phyloP scores from a whole-genome alignment of 2,329 filamentous ascomycete genomes.

The Dendrostoma leiphaemia region DNA sequence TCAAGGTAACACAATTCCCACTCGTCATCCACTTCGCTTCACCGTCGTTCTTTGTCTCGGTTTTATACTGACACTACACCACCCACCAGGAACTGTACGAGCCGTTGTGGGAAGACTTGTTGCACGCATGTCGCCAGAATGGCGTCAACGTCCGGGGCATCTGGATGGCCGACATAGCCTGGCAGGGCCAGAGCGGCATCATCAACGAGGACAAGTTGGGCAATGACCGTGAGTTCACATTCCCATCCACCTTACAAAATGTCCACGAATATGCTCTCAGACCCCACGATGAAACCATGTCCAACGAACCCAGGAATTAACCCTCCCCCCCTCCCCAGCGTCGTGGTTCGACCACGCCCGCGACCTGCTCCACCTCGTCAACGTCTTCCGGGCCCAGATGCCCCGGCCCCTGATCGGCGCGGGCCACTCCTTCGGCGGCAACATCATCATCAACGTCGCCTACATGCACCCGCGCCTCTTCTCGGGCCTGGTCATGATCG shows the following conservation, averaged over 20 bases:
- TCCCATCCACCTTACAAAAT: no score
- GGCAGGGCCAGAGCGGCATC: conserved; percentile 76
- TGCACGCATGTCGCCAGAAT: conserved; percentile 52
- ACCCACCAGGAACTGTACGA: conserved; percentile 77
- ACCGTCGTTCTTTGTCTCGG: background rate
- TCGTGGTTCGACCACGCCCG: conserved; percentile 83
- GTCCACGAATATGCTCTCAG: background rate
- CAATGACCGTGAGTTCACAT: conserved; percentile 68
- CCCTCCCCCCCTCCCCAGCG: conserved; percentile 54
- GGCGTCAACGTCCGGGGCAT: conserved; percentile 75
- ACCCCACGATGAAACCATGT: background rate
- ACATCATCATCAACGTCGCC: conserved; percentile 68
- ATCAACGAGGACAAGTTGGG: conserved; percentile 75
- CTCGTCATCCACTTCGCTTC: background rate
- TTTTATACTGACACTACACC: conserved; percentile 4
- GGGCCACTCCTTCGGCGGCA: conserved; percentile 86
- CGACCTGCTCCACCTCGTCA: conserved; percentile 82
- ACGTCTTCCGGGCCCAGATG: conserved; percentile 76
- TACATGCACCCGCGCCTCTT: conserved; percentile 81
- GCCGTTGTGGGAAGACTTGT: conserved; percentile 83
- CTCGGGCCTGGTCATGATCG: conserved; percentile 72
- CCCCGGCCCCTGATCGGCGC: conserved; percentile 79
- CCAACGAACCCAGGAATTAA: no score
- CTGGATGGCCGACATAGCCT: conserved; percentile 87
- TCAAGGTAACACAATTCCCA: conserved; percentile 59